These are phyloP conservation scores for Mortierella alpina DNA, from an alignment of 192 early-diverging fungal species.

Conservation along the genomic window DNA sequence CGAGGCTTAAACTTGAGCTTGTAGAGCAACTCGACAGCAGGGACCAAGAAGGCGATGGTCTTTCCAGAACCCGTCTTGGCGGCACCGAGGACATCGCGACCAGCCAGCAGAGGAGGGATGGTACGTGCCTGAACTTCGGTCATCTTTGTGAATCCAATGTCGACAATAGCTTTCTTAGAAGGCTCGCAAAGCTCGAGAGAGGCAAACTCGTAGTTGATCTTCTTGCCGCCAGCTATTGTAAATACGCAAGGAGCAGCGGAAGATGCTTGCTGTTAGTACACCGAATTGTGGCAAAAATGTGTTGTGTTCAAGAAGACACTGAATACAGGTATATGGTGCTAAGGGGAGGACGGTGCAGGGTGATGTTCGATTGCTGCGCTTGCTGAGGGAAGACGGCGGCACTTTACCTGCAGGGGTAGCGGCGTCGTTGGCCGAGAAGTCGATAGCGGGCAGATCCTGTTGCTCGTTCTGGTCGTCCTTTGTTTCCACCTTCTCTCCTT, in stretches of 20 bases:
- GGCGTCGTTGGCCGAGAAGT: slow-evolving; percentile 45
- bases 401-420: slow-evolving; percentile 11
- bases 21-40: slow-evolving; percentile 90
- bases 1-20: slow-evolving; percentile 96
- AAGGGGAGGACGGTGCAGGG: background rate
- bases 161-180: slow-evolving; percentile 85
- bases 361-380: background rate
- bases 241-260: background rate
- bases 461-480: slow-evolving; percentile 16
- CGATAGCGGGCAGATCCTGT: slow-evolving; percentile 35
- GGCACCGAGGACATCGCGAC: slow-evolving; percentile 96
- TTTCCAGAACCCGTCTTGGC: slow-evolving; percentile 99
- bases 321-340: background rate
- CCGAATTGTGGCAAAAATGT: background rate
- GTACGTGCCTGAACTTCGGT: slow-evolving; percentile 97
- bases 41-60: slow-evolving; percentile 96
- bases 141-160: slow-evolving; percentile 95
- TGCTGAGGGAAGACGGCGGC: too few relatives aligned
- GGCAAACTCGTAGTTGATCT: slow-evolving; percentile 73
- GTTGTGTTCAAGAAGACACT: background rate
- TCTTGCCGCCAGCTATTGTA: slow-evolving; percentile 25
- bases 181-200: slow-evolving; percentile 83
- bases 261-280: too few relatives aligned
- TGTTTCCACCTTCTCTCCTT: slow-evolving; percentile 22
- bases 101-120: slow-evolving; percentile 95